These are phyloP conservation scores for Agaricus blazei DNA, from an alignment of 768 basidiomycete genomes.

Conservation along the genomic window DNA sequence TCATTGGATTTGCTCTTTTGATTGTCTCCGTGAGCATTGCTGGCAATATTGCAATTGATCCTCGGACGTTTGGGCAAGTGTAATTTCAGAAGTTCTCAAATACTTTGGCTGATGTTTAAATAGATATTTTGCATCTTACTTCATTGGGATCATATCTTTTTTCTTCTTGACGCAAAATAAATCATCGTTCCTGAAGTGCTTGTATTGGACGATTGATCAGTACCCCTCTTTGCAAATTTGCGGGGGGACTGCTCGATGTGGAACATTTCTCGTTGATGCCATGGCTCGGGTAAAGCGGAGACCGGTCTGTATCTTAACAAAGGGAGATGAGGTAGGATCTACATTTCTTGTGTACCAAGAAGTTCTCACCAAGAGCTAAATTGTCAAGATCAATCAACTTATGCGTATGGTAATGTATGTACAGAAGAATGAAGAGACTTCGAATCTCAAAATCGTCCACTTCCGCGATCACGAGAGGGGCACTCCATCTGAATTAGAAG, in stretches of 20 bases:
- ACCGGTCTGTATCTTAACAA: slow-evolving; percentile 56
- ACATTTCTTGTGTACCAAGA: neutral
- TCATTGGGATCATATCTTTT: slow-evolving; percentile 39
- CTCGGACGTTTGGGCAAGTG: slow-evolving; percentile 48
- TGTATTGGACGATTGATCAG: slow-evolving; percentile 65
- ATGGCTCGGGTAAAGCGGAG: slow-evolving; percentile 46
- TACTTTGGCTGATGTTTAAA: neutral
- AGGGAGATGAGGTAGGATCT: slow-evolving; percentile 57
- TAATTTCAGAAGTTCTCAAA: neutral
- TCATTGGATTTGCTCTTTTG: slow-evolving; percentile 36
- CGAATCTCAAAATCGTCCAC: slow-evolving; percentile 63
- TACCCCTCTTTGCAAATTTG: slow-evolving; percentile 37
- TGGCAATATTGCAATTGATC: slow-evolving; percentile 59
- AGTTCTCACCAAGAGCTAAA: neutral
- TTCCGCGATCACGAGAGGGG: slow-evolving; percentile 49
- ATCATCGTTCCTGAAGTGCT: slow-evolving; percentile 43
- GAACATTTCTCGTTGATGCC: slow-evolving; percentile 31
- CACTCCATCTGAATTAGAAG: slow-evolving; percentile 67
- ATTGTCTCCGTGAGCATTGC: slow-evolving; percentile 41
- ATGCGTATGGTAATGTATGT: slow-evolving; percentile 67
- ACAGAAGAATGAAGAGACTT: slow-evolving; percentile 62
- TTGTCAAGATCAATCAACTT: slow-evolving; percentile 57
- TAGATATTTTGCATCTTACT: slow-evolving; percentile 63
- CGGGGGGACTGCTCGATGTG: slow-evolving; percentile 35
- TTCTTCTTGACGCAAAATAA: slow-evolving; percentile 52